These are phyloP conservation scores for Saccharomyces uvarum DNA, from an alignment of 1,139 yeast species.

Conservation along the genomic window DNA sequence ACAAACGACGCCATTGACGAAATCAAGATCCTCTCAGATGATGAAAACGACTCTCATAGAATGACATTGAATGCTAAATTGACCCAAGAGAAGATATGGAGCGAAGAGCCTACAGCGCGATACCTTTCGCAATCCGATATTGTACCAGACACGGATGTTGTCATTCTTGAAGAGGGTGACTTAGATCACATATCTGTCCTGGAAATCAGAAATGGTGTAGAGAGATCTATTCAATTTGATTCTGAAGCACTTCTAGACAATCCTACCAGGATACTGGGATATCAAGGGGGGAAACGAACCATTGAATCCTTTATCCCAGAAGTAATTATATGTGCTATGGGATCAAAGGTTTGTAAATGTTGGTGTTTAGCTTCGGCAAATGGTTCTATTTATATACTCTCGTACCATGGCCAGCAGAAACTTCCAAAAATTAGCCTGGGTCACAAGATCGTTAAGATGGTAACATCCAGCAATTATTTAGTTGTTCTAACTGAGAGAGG, in stretches of 20 bases:
- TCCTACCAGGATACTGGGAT: constrained; percentile 43
- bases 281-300: constrained; percentile 36
- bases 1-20: constrained; percentile 31
- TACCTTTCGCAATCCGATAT: constrained; percentile 23
- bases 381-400: constrained; percentile 25
- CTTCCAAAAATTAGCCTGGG: constrained; percentile 28
- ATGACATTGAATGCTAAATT: constrained; percentile 25
- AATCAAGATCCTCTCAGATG: constrained; percentile 5
- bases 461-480: constrained; percentile 16
- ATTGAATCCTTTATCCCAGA: constrained; percentile 47
- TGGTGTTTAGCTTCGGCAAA: constrained; percentile 31
- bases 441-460: constrained; percentile 26
- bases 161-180: constrained; percentile 24
- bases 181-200: constrained; percentile 29
- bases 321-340: constrained; percentile 36
- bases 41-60: constrained; percentile 29
- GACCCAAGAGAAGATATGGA: constrained; percentile 25
- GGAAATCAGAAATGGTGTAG: constrained; percentile 42
- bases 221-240: constrained; percentile 30
- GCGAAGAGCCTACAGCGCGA: constrained; percentile 26
- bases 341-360: constrained; percentile 22
- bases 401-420: constrained; percentile 22
- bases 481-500: constrained; percentile 29
- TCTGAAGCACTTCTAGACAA: constrained; percentile 34
- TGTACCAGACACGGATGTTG: constrained; percentile 30